A percentile compares a stretch with the other conserved stretches of the same genome.
These are phyloP conservation scores for Plasmodium vivax DNA, from an alignment of 169 alveolate species.

Conservation along the genomic window DNA sequence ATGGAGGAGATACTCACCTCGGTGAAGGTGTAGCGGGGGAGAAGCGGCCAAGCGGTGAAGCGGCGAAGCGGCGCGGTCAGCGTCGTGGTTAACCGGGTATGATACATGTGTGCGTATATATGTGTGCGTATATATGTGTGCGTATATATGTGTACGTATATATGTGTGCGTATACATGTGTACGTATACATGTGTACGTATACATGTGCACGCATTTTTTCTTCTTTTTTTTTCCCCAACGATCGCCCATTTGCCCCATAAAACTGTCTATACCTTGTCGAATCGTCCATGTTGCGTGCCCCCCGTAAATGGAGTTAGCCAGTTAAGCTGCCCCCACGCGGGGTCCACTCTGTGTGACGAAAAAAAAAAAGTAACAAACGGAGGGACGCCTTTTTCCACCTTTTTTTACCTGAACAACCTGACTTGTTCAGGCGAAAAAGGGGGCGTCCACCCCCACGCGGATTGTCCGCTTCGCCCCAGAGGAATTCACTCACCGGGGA, in stretches of 20 bases:
- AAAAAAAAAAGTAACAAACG: neutral
- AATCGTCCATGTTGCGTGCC: neutral
- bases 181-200: neutral
- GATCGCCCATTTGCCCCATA: neutral
- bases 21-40: conserved; percentile 1
- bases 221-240: neutral
- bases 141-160: too few species aligned
- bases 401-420: neutral
- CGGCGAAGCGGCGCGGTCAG: neutral
- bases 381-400: neutral
- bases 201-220: neutral
- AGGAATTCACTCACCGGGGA: neutral
- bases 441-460: neutral
- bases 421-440: neutral
- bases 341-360: neutral
- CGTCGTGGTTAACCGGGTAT: neutral
- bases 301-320: neutral
- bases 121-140: too few species aligned
- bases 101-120: neutral
- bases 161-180: too few species aligned
- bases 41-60: neutral
- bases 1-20: conserved; percentile 67
- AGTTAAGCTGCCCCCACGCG: neutral
- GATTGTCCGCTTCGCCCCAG: neutral
- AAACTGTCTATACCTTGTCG: neutral